These are phyloP conservation scores for Myxozyma geophila DNA, from an alignment of 805 yeast genomes.

Conservation along the genomic window DNA sequence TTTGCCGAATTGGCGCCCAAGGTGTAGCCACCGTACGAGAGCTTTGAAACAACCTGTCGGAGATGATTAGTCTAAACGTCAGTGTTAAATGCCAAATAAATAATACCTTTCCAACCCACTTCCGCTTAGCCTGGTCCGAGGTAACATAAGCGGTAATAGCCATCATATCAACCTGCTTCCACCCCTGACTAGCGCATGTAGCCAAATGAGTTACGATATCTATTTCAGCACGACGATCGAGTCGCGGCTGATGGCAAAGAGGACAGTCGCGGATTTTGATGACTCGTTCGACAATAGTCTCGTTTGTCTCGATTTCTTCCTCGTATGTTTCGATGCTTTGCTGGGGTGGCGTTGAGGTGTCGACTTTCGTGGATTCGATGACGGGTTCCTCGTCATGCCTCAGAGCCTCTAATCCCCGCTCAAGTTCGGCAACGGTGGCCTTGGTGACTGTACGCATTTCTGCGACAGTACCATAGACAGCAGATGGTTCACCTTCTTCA, in stretches of 20 bases:
- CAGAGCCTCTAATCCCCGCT: neutral
- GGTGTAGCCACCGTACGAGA: slow-evolving; percentile 85
- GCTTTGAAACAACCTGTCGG: slow-evolving; percentile 63
- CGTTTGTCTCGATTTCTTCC: slow-evolving; percentile 17
- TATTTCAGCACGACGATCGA: slow-evolving; percentile 57
- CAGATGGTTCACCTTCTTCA: neutral
- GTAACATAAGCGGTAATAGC: slow-evolving; percentile 74
- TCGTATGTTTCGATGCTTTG: slow-evolving; percentile 6
- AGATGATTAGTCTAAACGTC: neutral
- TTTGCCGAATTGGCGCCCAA: slow-evolving; percentile 91
- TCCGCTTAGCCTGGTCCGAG: slow-evolving; percentile 76
- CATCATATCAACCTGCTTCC: slow-evolving; percentile 69
- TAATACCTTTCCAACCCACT: slow-evolving; percentile 75
- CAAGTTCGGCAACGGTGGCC: neutral
- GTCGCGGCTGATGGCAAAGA: slow-evolving; percentile 67
- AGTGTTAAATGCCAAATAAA: neutral
- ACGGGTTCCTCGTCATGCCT: neutral
- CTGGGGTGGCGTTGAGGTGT: neutral
- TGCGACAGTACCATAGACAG: no score
- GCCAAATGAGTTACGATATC: slow-evolving; percentile 88
- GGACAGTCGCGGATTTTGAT: slow-evolving; percentile 78
- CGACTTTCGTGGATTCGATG: neutral
- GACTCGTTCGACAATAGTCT: slow-evolving; percentile 47
- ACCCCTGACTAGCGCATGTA: slow-evolving; percentile 77
- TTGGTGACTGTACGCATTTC: neutral